Evolutionary conservation across 805 yeast species (phyloP).

Genomic region (Lipomyces kockii): DNA sequence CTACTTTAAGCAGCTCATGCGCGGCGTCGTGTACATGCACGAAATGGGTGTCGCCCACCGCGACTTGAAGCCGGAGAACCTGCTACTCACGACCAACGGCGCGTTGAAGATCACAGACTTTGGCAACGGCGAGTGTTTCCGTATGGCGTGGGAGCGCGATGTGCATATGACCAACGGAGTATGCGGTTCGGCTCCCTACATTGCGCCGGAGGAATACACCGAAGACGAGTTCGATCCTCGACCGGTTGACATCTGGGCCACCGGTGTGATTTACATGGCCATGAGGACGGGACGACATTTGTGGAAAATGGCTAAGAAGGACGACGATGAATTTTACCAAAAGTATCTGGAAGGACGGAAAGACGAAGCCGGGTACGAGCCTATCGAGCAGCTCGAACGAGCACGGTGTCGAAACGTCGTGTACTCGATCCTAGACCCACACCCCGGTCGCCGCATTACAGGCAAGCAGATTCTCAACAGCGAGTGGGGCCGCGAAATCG

Average conservation of each 20-base stretch:
- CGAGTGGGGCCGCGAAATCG: conserved; percentile 94
- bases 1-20: conserved; percentile 81
- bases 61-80: conserved; percentile 88
- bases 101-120: conserved; percentile 77
- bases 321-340: conserved; percentile 78
- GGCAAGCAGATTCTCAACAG: conserved; percentile 86
- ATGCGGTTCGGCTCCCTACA: conserved; percentile 88
- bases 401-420: conserved; percentile 92
- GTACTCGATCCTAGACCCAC: conserved; percentile 90
- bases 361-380: conserved; percentile 85
- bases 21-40: conserved; percentile 85
- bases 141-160: conserved; percentile 85
- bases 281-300: conserved; percentile 92
- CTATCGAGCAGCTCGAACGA: conserved; percentile 81
- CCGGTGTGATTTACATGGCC: conserved; percentile 76
- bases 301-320: conserved; percentile 79
- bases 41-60: conserved; percentile 92
- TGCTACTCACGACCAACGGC: conserved; percentile 69
- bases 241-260: conserved; percentile 86
- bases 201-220: conserved; percentile 85
- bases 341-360: conserved; percentile 78
- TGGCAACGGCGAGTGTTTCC: conserved; percentile 89
- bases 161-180: conserved; percentile 72
- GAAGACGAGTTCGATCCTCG: conserved; percentile 70
- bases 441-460: conserved; percentile 82